These are phyloP conservation scores for Moniliophthora roreri DNA, from an alignment of 1,284 basidiomycete genomes.

Conservation along the genomic window DNA sequence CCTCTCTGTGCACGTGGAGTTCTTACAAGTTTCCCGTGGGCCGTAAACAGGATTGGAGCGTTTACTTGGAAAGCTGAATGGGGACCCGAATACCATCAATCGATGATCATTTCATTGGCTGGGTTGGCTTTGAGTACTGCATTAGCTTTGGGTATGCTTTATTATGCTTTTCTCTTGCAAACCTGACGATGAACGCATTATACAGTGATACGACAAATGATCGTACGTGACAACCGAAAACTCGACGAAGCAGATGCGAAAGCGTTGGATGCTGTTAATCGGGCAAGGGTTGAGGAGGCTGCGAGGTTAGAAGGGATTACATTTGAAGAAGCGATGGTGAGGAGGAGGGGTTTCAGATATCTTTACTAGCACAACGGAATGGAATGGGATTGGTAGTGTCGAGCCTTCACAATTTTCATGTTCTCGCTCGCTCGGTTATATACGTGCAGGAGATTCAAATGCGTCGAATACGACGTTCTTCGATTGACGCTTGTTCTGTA, in stretches of 20 bases:
- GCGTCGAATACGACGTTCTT: too few species aligned
- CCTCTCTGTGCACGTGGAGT: neutral
- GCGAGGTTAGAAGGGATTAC: neutral
- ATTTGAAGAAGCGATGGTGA: neutral
- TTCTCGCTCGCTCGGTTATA: too few species aligned
- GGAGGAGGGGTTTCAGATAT: neutral
- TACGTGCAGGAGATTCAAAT: too few species aligned
- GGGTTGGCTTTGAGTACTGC: constrained; percentile 36
- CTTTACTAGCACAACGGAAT: neutral
- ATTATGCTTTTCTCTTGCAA: neutral
- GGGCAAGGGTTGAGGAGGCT: neutral
- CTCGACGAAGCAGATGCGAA: constrained; percentile 44
- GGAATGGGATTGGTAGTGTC: neutral
- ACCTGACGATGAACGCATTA: constrained; percentile 5
- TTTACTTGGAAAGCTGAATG: constrained; percentile 52
- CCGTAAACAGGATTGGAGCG: constrained; percentile 40
- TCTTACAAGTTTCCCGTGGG: neutral
- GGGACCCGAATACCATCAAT: constrained; percentile 50
- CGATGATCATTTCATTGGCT: constrained; percentile 47
- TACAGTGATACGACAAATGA: constrained; percentile 47
- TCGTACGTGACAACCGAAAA: constrained; percentile 42
- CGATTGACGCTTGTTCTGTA: too few species aligned
- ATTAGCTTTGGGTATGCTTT: constrained; percentile 35
- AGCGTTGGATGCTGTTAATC: constrained; percentile 26
- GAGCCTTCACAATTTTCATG: neutral